phyloP scores from a whole-genome alignment of 257 asterid genomes.

The Primulina tabacum region DNA sequence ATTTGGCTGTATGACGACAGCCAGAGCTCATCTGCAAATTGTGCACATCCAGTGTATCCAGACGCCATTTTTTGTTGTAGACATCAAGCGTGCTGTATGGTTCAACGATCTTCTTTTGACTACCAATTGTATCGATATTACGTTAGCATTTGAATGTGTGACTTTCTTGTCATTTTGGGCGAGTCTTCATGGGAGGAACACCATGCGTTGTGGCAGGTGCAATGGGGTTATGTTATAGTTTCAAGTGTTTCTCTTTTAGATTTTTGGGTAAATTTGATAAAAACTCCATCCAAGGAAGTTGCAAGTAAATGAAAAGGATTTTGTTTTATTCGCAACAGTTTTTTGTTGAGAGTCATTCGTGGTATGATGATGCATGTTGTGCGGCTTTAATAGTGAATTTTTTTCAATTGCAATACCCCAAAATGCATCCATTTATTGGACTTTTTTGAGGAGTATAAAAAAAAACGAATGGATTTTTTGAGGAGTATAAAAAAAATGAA shows the following conservation, averaged over 20 bases:
- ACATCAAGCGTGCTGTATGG: not conserved
- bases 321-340: not conserved
- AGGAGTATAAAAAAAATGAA: too few relatives aligned
- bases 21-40: conserved; percentile 5
- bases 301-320: not conserved
- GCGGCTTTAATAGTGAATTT: too few relatives aligned
- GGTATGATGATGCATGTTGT: too few relatives aligned
- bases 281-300: not conserved
- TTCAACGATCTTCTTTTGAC: too few relatives aligned
- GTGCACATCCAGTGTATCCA: not conserved
- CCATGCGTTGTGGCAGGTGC: not conserved
- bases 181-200: not conserved
- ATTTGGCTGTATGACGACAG: not conserved
- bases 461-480: too few relatives aligned
- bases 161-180: not conserved
- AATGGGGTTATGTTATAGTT: not conserved
- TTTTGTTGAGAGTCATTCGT: too few relatives aligned
- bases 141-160: not conserved
- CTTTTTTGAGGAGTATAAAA: too few relatives aligned
- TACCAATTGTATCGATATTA: too few relatives aligned
- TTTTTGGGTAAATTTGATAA: not conserved
- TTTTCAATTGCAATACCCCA: too few relatives aligned
- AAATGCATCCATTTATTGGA: too few relatives aligned
- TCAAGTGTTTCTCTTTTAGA: too few relatives aligned
- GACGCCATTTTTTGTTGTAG: not conserved